phyloP scores from a whole-genome alignment of 495 filamentous ascomycete species.

The Penicillium robsamsonii region DNA sequence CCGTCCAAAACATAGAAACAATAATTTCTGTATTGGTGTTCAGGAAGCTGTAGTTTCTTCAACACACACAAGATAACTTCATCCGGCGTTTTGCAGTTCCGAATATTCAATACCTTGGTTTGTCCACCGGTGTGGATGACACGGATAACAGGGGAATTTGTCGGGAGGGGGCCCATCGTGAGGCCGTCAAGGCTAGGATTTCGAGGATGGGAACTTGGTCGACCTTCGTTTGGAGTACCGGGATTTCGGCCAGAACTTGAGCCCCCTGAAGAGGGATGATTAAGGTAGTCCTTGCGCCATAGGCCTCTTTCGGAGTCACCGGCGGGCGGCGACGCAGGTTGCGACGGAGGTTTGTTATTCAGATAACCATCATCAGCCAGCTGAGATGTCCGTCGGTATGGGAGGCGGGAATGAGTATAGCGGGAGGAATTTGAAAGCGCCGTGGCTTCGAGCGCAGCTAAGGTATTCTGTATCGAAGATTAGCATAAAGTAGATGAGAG shows the following conservation, averaged over 20 bases:
- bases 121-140: constrained; percentile 90
- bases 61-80: constrained; percentile 84
- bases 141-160: constrained; percentile 77
- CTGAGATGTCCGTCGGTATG: constrained; percentile 74
- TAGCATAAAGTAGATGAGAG: constrained; percentile 8
- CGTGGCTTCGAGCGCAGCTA: constrained; percentile 44
- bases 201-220: constrained; percentile 48
- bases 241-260: constrained; percentile 48
- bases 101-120: constrained; percentile 86
- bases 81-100: constrained; percentile 83
- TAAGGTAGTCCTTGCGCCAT: constrained; percentile 56
- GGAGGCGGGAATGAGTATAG: constrained; percentile 52
- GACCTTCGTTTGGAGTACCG: constrained; percentile 44
- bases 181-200: constrained; percentile 76
- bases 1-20: constrained; percentile 83
- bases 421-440: constrained; percentile 67
- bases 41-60: constrained; percentile 73
- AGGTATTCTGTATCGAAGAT: constrained; percentile 37
- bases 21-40: constrained; percentile 74
- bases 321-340: constrained; percentile 67
- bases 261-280: constrained; percentile 45
- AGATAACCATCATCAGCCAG: constrained; percentile 48
- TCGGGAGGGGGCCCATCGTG: constrained; percentile 75
- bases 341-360: constrained; percentile 55
- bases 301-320: constrained; percentile 29